Evolutionary conservation across 1,139 yeast species (phyloP).

Genomic region (Blastobotrys serpentis): DNA sequence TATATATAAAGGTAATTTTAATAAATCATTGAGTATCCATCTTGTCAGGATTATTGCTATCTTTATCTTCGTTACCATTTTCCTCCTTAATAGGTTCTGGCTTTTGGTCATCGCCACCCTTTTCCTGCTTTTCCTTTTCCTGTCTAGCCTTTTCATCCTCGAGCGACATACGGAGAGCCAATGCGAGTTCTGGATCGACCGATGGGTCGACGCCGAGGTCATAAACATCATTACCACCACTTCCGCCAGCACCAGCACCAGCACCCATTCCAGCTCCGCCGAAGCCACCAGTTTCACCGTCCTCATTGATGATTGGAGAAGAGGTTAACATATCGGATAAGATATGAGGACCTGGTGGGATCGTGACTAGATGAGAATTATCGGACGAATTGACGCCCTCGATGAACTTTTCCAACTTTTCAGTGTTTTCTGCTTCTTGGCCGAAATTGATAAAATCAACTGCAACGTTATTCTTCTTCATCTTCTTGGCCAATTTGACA

Average conservation of each 20-base stretch:
- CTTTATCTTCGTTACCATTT: conserved; percentile 18
- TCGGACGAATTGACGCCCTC: conserved; percentile 75
- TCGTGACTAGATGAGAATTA: conserved; percentile 77
- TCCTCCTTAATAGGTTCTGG: conserved; percentile 18
- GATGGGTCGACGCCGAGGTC: conserved; percentile 79
- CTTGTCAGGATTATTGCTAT: conserved; percentile 19
- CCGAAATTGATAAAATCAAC: conserved; percentile 92
- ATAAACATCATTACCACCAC: conserved; percentile 48
- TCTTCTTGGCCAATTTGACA: conserved; percentile 81
- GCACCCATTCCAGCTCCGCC: conserved; percentile 46
- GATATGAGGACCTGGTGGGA: conserved; percentile 84
- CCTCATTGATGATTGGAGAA: conserved; percentile 67
- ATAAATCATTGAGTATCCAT: conserved; percentile 22
- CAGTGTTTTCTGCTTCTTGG: conserved; percentile 74
- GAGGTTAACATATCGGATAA: conserved; percentile 71
- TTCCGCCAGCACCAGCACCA: conserved; percentile 43
- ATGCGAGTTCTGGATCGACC: conserved; percentile 95
- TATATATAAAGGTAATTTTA: neutral
- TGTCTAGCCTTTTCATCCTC: conserved; percentile 82
- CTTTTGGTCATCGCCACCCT: conserved; percentile 22
- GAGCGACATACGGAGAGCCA: conserved; percentile 82
- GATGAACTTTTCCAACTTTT: conserved; percentile 77
- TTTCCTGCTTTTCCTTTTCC: conserved; percentile 48
- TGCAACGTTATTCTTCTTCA: conserved; percentile 91
- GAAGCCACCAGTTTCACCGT: conserved; percentile 36